These are phyloP conservation scores for Phytophthora palmivora DNA, from an alignment of 352 stramenopile genomes.

Conservation along the genomic window DNA sequence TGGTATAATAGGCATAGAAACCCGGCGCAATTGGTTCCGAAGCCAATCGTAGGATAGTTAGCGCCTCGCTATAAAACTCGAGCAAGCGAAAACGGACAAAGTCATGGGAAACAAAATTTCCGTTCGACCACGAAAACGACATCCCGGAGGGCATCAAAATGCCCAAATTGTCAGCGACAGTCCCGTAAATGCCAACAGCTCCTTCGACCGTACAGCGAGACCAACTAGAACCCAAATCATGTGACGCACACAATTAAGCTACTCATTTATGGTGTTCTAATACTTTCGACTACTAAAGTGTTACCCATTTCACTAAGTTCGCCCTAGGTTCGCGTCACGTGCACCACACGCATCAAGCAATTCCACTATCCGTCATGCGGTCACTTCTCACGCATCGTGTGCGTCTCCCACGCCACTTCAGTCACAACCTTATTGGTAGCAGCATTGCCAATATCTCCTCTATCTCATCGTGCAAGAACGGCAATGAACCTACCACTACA, in stretches of 20 bases:
- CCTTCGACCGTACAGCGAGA: too few relatives aligned
- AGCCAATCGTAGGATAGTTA: constrained; percentile 23
- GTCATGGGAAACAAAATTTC: constrained; percentile 22
- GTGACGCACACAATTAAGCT: not conserved
- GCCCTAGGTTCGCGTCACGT: too few relatives aligned
- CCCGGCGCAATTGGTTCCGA: constrained; percentile 5
- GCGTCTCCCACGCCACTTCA: constrained; percentile 8
- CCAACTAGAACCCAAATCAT: too few relatives aligned
- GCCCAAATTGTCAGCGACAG: not conserved
- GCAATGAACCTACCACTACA: constrained; percentile 4
- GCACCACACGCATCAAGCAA: constrained; percentile 5
- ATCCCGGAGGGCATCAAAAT: not conserved
- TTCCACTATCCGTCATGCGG: too few relatives aligned
- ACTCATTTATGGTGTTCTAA: not conserved
- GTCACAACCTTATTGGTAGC: not conserved
- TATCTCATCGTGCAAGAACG: constrained; percentile 12
- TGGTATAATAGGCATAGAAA: constrained; percentile 9
- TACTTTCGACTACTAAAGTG: not conserved
- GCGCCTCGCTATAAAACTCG: constrained; percentile 14
- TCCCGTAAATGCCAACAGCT: not conserved
- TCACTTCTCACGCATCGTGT: constrained; percentile 30
- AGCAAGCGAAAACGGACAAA: constrained; percentile 11
- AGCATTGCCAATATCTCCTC: constrained; percentile 12
- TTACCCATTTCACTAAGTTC: not conserved
- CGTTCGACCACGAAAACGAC: constrained; percentile 6